Evolutionary conservation across 129 eudicot species (phyloP).

Genomic region (Chrysanthemum makinoi): DNA sequence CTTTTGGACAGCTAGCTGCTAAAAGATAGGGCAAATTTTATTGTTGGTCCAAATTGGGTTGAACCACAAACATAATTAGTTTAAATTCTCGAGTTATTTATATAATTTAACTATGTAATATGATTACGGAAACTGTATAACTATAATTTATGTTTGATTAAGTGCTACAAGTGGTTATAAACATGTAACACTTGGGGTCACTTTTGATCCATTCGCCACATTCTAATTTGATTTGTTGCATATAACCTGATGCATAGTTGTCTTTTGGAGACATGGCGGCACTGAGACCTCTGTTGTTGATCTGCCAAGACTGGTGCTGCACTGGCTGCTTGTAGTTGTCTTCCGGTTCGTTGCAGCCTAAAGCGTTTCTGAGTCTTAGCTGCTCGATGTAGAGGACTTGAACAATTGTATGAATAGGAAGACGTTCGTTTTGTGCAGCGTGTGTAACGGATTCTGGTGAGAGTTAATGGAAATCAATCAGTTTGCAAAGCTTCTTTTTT

Average conservation of each 20-base stretch:
- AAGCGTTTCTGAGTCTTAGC: conserved; percentile 64
- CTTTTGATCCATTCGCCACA: too few relatives aligned
- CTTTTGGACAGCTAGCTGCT: too few relatives aligned
- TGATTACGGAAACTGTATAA: not conserved
- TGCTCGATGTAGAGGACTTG: conserved; percentile 95
- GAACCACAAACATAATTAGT: not conserved
- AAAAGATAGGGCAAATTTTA: not conserved
- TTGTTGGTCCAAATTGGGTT: not conserved
- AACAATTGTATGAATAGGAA: conserved; percentile 84
- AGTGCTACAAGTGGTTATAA: too few relatives aligned
- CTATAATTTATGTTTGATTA: too few relatives aligned
- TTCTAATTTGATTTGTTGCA: not conserved
- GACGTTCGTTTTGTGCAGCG: conserved; percentile 97
- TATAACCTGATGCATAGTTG: conserved; percentile 65
- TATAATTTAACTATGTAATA: not conserved
- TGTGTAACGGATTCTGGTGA: conserved; percentile 94
- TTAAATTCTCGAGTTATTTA: not conserved
- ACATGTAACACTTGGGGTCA: too few relatives aligned
- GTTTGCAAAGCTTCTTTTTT: conserved; percentile 74
- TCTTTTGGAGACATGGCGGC: conserved; percentile 97
- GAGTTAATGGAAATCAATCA: conserved; percentile 85
- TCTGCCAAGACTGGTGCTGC: conserved; percentile 87
- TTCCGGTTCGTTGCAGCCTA: conserved; percentile 57
- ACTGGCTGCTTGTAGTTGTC: conserved; percentile 67
- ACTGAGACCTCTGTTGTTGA: conserved; percentile 84